phyloP scores from a whole-genome alignment of 768 basidiomycete genomes.

The Galerina marginata region DNA sequence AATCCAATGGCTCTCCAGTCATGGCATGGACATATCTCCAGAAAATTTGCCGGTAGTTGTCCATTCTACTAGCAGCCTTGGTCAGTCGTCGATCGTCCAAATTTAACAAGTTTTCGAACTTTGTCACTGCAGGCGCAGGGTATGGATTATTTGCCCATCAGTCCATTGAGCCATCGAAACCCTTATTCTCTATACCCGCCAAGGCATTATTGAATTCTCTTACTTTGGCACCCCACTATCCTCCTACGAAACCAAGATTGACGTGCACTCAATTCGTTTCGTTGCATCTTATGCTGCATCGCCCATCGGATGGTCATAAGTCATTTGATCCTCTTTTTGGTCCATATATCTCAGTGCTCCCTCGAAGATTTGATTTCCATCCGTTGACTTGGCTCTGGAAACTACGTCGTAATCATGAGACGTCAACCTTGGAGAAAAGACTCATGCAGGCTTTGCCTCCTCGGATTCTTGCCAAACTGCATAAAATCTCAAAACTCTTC shows the following conservation, averaged over 20 bases:
- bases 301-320: slow-evolving; percentile 43
- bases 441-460: slow-evolving; percentile 56
- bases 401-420: slow-evolving; percentile 11
- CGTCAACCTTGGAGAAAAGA: slow-evolving; percentile 19
- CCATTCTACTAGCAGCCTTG: slow-evolving; percentile 44
- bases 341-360: slow-evolving; percentile 82
- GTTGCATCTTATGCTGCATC: slow-evolving; percentile 77
- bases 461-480: slow-evolving; percentile 45
- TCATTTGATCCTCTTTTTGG: slow-evolving; percentile 65
- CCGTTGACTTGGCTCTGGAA: slow-evolving; percentile 79
- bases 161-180: slow-evolving; percentile 51
- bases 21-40: slow-evolving; percentile 48
- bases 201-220: slow-evolving; percentile 72
- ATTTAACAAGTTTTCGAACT: slow-evolving; percentile 3
- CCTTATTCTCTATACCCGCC: slow-evolving; percentile 74
- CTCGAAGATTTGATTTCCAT: slow-evolving; percentile 73
- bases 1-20: slow-evolving; percentile 55
- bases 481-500: slow-evolving; percentile 53
- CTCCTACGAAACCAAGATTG: slow-evolving; percentile 40
- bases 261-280: slow-evolving; percentile 80
- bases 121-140: slow-evolving; percentile 55
- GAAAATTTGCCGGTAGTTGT: slow-evolving; percentile 56
- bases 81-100: slow-evolving; percentile 38
- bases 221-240: slow-evolving; percentile 70
- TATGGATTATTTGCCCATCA: slow-evolving; percentile 67